Evolutionary conservation across 1,139 yeast genomes (phyloP).

Genomic region (Kazachstania sp.): DNA sequence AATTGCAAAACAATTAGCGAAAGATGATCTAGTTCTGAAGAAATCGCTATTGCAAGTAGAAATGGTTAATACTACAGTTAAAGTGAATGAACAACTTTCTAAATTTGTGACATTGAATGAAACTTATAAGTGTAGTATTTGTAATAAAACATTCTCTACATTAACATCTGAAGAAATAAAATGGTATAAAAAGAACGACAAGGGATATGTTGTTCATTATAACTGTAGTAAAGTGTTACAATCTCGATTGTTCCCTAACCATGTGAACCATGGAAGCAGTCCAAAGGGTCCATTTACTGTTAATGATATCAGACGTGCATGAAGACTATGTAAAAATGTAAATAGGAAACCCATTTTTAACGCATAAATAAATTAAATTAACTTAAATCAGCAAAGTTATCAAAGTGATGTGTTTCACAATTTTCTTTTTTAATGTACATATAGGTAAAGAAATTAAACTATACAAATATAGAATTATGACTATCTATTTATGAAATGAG

Average conservation of each 20-base stretch:
- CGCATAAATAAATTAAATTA: no score
- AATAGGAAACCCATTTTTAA: slow-evolving; percentile 7
- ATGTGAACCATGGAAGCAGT: neutral
- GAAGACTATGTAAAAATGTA: neutral
- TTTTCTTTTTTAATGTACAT: no score
- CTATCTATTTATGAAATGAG: no score
- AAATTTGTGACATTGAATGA: slow-evolving; percentile 17
- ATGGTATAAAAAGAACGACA: slow-evolving; percentile 14
- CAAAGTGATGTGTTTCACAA: no score
- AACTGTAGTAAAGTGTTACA: slow-evolving; percentile 20
- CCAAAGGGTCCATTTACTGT: neutral
- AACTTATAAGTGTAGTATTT: slow-evolving; percentile 21
- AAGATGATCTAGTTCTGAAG: slow-evolving; percentile 14
- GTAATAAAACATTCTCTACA: slow-evolving; percentile 18
- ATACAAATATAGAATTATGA: no score
- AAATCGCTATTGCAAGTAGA: slow-evolving; percentile 22
- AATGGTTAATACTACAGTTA: slow-evolving; percentile 15
- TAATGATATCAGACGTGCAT: neutral
- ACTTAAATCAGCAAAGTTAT: neutral
- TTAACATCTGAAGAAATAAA: slow-evolving; percentile 18
- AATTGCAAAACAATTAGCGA: slow-evolving; percentile 11
- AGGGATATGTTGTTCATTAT: slow-evolving; percentile 18
- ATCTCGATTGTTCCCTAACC: neutral
- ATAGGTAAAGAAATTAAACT: no score
- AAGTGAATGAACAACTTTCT: slow-evolving; percentile 14